A percentile compares a stretch with the other conserved stretches of the same genome.
These are phyloP conservation scores for Dendrocalamus latiflorus DNA, from an alignment of 202 grass and related monocot genomes.

Conservation along the genomic window DNA sequence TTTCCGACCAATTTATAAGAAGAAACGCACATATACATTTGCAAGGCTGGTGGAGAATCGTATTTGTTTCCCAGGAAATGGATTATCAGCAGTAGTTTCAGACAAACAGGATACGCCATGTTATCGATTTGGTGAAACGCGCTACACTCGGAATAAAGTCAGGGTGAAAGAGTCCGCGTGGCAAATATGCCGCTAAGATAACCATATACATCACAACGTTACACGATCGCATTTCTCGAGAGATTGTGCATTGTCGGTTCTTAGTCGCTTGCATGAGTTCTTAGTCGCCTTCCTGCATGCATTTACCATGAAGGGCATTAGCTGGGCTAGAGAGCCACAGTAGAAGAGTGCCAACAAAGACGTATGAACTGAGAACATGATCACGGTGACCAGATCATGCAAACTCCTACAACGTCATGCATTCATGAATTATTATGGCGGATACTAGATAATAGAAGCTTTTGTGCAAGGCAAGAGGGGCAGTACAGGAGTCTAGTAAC, in stretches of 20 bases:
- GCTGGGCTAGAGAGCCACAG: not conserved
- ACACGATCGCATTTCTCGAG: not conserved
- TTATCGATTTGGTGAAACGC: not conserved
- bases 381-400: not conserved
- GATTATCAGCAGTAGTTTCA: not conserved
- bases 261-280: too few relatives aligned
- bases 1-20: not conserved
- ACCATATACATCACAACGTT: not conserved
- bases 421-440: not conserved
- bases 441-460: not conserved
- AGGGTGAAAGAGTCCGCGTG: not conserved
- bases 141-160: not conserved
- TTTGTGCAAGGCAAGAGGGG: not conserved
- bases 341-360: not conserved
- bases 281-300: slow-evolving; percentile 21
- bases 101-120: too few relatives aligned
- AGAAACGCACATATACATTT: not conserved
- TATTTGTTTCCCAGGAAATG: not conserved
- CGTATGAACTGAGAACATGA: not conserved
- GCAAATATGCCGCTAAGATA: not conserved
- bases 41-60: too few relatives aligned
- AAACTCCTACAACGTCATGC: not conserved
- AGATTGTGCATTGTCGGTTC: not conserved
- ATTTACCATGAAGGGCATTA: not conserved
- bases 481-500: not conserved